Evolutionary conservation across 257 asterid species (phyloP).

Genomic region (Voacanga thouarsii): DNA sequence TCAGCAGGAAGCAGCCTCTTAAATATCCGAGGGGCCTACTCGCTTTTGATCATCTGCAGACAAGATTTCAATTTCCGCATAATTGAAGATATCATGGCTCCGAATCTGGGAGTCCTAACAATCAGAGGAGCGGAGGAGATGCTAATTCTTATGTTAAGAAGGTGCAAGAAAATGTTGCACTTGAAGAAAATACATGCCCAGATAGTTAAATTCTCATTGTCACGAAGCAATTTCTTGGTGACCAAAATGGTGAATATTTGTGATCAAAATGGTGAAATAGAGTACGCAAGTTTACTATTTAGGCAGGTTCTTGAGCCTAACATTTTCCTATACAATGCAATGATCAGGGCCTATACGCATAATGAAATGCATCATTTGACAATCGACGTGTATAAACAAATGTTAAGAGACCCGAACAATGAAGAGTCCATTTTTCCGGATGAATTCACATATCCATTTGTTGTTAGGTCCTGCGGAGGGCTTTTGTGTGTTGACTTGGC

Average conservation of each 20-base stretch:
- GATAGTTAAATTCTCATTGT: constrained; percentile 50
- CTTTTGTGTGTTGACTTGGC: constrained; percentile 37
- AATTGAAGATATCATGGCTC: constrained; percentile 24
- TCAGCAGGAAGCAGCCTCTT: not conserved
- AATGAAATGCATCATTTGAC: constrained; percentile 30
- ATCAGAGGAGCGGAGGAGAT: constrained; percentile 55
- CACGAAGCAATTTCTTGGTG: constrained; percentile 71
- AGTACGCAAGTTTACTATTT: constrained; percentile 56
- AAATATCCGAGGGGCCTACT: not conserved
- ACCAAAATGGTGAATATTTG: constrained; percentile 75
- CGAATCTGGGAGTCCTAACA: constrained; percentile 34
- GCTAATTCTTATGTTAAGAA: constrained; percentile 46
- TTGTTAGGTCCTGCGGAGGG: constrained; percentile 69
- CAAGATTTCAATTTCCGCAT: not conserved
- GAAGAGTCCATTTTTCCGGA: constrained; percentile 41
- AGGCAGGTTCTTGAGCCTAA: constrained; percentile 49
- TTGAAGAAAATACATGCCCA: constrained; percentile 72
- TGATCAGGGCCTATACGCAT: constrained; percentile 54
- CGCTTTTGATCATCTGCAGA: not conserved
- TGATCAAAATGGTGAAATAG: constrained; percentile 47
- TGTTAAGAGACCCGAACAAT: constrained; percentile 32
- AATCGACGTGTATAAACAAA: constrained; percentile 37
- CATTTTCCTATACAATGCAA: constrained; percentile 53
- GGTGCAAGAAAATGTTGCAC: constrained; percentile 31
- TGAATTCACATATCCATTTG: constrained; percentile 65